These are phyloP conservation scores for Lachancea quebecensis DNA, from an alignment of 805 yeast genomes.

Conservation along the genomic window DNA sequence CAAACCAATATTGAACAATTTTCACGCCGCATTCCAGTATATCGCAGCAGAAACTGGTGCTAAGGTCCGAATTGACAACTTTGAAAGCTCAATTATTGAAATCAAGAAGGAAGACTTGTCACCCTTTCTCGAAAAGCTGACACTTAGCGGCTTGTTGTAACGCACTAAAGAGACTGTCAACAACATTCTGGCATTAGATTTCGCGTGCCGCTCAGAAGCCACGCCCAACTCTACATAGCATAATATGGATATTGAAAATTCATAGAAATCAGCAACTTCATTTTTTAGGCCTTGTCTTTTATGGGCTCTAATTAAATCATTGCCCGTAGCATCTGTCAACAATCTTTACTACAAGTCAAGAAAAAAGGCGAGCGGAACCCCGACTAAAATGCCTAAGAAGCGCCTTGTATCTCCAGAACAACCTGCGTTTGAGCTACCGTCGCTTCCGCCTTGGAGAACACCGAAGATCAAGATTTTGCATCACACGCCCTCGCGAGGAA, in stretches of 20 bases:
- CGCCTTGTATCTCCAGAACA: constrained; percentile 9
- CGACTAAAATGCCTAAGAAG: constrained; percentile 3
- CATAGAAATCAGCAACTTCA: too few relatives aligned
- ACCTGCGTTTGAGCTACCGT: constrained; percentile 19
- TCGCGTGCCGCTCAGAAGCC: not conserved
- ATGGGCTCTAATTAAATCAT: not conserved
- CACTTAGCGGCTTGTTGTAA: constrained; percentile 59
- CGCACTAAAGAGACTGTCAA: not conserved
- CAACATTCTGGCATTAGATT: not conserved
- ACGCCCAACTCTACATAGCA: too few relatives aligned
- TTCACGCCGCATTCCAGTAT: constrained; percentile 86
- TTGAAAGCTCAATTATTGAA: constrained; percentile 90
- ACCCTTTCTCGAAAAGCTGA: constrained; percentile 78
- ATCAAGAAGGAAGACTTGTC: constrained; percentile 79
- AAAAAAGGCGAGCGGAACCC: not conserved
- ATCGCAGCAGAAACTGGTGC: constrained; percentile 83
- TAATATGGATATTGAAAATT: too few relatives aligned
- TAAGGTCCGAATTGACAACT: constrained; percentile 83
- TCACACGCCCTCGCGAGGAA: constrained; percentile 21
- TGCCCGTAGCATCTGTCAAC: not conserved
- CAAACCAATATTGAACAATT: constrained; percentile 60
- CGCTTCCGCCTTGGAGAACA: constrained; percentile 27
- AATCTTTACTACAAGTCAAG: not conserved
- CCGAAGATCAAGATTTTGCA: constrained; percentile 12
- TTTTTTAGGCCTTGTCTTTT: not conserved